Evolutionary conservation across 1,284 basidiomycete species (phyloP), one percentile per base, ranked within the genome.

Genomic region (Fomes fomentarius): DNA sequence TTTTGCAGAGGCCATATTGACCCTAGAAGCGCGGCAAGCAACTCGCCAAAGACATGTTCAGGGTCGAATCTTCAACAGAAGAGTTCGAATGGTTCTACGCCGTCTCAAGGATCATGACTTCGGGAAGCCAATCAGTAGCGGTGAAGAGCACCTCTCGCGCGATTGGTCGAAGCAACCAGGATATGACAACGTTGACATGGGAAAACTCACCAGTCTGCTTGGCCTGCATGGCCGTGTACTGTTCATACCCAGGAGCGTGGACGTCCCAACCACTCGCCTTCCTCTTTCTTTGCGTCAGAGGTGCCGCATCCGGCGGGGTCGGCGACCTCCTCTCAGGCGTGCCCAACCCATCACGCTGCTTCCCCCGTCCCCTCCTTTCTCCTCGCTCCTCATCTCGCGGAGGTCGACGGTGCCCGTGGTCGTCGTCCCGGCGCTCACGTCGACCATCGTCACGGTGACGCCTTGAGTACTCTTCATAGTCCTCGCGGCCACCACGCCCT

Each of bases 181-280:
- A 21, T 4, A n/a, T 35, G 42, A 49, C 21, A n/a, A 26, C 17
- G 8, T 34, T 7, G 24, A 26, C n/a, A 14, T 19, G 41, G 9
- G 37, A 19, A 25, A 37, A 52, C 82, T 61, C 64, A 93, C 94
- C 95, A 50, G 96, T 98, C 73, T 95, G 92, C 73, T 99, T 99
- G 22, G 96, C 96, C 69, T 98, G 94, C 78, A 95, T 83, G 14
- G 96, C 94, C 2, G 89, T 89, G 65, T 98, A 94, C 64, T 93
- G 91, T 67, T 98, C 96, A 63, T 97, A 99, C 19, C 96, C 96
- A 12, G 92, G 91, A 11, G 96, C 93, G 70, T 93, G 89, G 24
- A 97, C 89, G 73, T 99, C 94, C 96, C 97, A 99, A 1, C 93
- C 91, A 48, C 93, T 94, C 9, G 91, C 89, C 66, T 92, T 91